phyloP scores from a whole-genome alignment of 345 rosid species.

The Camelina sativa region DNA sequence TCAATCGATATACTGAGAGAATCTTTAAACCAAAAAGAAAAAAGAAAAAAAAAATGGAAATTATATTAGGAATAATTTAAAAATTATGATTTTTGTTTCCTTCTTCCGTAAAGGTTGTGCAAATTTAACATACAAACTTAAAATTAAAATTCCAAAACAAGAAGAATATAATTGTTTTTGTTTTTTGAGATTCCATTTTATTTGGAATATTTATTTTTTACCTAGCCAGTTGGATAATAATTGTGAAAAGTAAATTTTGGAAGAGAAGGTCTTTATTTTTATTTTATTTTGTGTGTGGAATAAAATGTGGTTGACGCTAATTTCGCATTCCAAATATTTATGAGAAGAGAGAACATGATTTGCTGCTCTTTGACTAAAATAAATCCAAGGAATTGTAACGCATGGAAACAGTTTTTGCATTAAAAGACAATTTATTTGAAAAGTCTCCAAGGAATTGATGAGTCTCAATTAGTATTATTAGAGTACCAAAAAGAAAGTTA shows the following conservation, averaged over 20 bases:
- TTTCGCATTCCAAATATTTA: constrained; percentile 1
- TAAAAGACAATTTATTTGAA: not conserved
- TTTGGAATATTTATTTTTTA: not conserved
- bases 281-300: too few relatives aligned
- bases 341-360: not conserved
- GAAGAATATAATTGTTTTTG: not conserved
- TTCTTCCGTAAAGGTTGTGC: not conserved
- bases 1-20: too few relatives aligned
- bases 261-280: too few relatives aligned
- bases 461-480: not conserved
- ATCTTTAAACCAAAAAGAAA: too few relatives aligned
- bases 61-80: not conserved
- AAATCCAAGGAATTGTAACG: not conserved
- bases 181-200: not conserved
- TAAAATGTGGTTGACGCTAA: not conserved
- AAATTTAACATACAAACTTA: not conserved
- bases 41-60: not conserved
- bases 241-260: not conserved
- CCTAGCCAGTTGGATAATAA: not conserved
- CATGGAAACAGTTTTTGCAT: not conserved
- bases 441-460: not conserved
- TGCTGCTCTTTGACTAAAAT: constrained; percentile 13
- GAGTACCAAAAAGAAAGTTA: too few relatives aligned
- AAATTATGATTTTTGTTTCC: too few relatives aligned
- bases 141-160: not conserved